A percentile compares a stretch with the other conserved stretches of the same genome.
These are phyloP conservation scores for Euphorbia schlechtendalii DNA, from an alignment of 441 rosid species.

Conservation along the genomic window DNA sequence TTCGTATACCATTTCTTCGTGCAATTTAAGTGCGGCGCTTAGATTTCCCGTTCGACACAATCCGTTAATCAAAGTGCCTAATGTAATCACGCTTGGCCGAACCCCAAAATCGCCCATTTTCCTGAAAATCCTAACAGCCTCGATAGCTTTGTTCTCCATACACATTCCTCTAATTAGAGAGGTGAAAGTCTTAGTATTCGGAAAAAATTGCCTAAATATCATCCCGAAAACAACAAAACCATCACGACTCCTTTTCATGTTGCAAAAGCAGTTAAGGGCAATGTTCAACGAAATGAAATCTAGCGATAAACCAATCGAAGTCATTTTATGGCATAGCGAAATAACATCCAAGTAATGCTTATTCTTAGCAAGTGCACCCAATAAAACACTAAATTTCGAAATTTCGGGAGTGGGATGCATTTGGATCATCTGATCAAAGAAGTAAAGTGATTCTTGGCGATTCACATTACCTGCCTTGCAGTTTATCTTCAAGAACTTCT, in stretches of 20 bases:
- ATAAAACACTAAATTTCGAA: background rate
- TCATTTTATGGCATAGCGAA: conserved; percentile 7
- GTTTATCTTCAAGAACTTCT: conserved; percentile 12
- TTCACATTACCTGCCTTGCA: conserved; percentile 24
- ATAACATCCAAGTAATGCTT: conserved; percentile 5
- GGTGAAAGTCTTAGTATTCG: background rate
- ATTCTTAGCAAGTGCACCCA: conserved; percentile 15
- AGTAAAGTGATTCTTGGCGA: conserved; percentile 22
- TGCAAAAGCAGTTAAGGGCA: background rate
- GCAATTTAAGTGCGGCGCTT: background rate
- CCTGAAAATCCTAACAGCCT: background rate
- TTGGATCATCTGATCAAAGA: background rate
- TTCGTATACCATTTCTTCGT: background rate
- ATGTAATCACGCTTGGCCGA: background rate
- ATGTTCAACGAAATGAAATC: background rate
- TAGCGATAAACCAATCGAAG: background rate
- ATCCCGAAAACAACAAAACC: background rate
- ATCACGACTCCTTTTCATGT: background rate
- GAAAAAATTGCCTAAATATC: background rate
- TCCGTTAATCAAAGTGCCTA: background rate
- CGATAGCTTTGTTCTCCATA: background rate
- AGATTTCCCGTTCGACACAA: background rate
- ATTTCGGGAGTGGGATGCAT: conserved; percentile 5
- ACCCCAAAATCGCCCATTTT: background rate
- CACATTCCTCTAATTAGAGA: background rate